phyloP scores from a whole-genome alignment of 148 eudicot genomes.

The Rhododendron molle region DNA sequence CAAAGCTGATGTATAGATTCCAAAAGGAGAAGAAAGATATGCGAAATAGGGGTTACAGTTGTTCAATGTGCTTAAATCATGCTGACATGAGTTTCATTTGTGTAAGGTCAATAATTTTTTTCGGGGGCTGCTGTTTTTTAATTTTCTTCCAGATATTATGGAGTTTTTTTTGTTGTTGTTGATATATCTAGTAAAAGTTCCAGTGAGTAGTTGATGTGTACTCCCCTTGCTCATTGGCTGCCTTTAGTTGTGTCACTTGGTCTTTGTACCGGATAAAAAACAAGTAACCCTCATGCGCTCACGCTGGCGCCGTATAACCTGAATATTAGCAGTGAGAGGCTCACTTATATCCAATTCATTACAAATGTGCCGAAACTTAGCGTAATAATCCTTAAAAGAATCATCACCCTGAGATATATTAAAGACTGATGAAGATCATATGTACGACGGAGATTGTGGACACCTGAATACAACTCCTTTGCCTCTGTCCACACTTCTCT shows the following conservation, averaged over 20 bases:
- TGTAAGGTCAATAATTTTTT: not conserved
- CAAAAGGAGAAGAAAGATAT: not conserved
- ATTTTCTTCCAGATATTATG: not conserved
- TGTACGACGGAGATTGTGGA: too few species aligned
- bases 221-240: not conserved
- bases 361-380: too few species aligned
- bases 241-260: not conserved
- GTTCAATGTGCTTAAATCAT: not conserved
- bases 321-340: too few species aligned
- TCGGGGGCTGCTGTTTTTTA: not conserved
- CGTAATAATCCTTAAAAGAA: too few species aligned
- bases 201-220: not conserved
- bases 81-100: not conserved
- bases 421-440: too few species aligned
- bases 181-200: not conserved
- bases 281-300: too few species aligned
- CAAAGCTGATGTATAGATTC: not conserved
- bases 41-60: not conserved
- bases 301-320: too few species aligned
- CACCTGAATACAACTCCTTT: too few species aligned
- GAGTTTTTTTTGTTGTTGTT: not conserved
- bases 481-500: too few species aligned
- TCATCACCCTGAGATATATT: too few species aligned
- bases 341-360: too few species aligned
- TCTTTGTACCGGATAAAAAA: too few species aligned